Percentiles rank a stretch among this genome's conserved stretches.
Evolutionary conservation across 2,329 filamentous ascomycete genomes (phyloP).

Genomic region (Cyphellophora europaea): DNA sequence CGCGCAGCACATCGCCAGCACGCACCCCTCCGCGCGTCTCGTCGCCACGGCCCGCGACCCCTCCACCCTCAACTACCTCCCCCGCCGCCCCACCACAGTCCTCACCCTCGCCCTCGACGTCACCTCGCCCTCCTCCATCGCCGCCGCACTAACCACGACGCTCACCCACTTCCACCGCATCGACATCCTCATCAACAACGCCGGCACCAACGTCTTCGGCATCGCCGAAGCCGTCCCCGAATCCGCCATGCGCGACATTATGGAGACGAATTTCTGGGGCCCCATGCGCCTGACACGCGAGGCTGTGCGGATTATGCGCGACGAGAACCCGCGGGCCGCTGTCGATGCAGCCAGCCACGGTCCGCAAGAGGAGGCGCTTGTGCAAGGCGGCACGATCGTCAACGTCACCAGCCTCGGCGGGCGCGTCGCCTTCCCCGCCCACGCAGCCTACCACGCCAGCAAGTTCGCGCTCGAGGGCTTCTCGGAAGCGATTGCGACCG

Average conservation of each 20-base stretch:
- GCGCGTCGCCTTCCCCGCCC: conserved; percentile 45
- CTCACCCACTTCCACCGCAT: conserved; percentile 13
- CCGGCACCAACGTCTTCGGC: conserved; percentile 15
- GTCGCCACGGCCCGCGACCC: conserved; percentile 20
- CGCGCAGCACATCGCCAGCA: conserved; percentile 8
- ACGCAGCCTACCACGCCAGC: conserved; percentile 62
- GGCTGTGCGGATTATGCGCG: conserved; percentile 16
- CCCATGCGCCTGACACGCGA: conserved; percentile 39
- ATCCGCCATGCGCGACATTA: conserved; percentile 6
- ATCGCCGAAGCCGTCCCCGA: conserved; percentile 15
- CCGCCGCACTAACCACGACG: conserved; percentile 8
- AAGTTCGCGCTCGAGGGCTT: conserved; percentile 70
- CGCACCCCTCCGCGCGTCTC: conserved; percentile 9
- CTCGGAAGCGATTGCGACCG: conserved; percentile 61
- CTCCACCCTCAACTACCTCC: conserved; percentile 5
- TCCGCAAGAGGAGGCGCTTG: too few species aligned
- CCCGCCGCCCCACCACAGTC: conserved; percentile 5
- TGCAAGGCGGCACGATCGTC: conserved; percentile 29
- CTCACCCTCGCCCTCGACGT: conserved; percentile 13
- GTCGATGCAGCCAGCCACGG: too few species aligned
- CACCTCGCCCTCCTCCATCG: conserved; percentile 4
- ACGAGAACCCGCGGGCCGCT: conserved; percentile 13
- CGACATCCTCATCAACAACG: conserved; percentile 22
- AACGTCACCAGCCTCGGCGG: conserved; percentile 8
- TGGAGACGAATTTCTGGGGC: conserved; percentile 50